Percentiles rank a stretch among this genome's conserved stretches.
Evolutionary conservation across 2,329 filamentous ascomycete genomes (phyloP).

Genomic region (Gaeumannomyces sp.): DNA sequence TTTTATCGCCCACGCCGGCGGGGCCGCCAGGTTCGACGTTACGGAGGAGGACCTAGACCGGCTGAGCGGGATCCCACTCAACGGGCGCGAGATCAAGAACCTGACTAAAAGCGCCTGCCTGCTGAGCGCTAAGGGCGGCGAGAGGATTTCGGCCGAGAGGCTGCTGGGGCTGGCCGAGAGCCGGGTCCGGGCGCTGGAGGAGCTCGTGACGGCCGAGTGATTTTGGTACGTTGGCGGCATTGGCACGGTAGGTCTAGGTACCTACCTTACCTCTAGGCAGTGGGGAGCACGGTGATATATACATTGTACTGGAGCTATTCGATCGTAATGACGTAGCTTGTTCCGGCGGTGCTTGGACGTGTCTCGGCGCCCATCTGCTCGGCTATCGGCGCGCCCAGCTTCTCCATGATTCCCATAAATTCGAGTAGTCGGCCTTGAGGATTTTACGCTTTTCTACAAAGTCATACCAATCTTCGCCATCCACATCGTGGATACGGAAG

Average conservation of each 20-base stretch:
- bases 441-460: neutral
- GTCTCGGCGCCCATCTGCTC: conserved; percentile 3
- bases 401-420: neutral
- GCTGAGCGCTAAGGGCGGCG: conserved; percentile 25
- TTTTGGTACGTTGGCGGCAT: no score
- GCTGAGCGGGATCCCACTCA: no score
- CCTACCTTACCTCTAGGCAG: no score
- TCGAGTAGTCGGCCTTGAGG: neutral
- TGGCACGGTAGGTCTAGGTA: no score
- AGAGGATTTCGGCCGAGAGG: conserved; percentile 22
- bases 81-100: conserved; percentile 35
- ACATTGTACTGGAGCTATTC: neutral
- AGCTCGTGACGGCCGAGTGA: no score
- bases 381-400: neutral
- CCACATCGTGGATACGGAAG: neutral
- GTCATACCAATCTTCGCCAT: neutral
- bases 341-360: neutral
- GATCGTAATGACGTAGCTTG: neutral
- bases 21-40: no score
- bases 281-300: no score
- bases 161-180: conserved; percentile 28
- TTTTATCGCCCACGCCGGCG: no score
- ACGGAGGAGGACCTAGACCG: no score
- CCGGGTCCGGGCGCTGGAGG: conserved; percentile 17
- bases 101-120: conserved; percentile 34